Conservation (phyloP, 805 yeast genomes). For the Ogataea angusta region DNA sequence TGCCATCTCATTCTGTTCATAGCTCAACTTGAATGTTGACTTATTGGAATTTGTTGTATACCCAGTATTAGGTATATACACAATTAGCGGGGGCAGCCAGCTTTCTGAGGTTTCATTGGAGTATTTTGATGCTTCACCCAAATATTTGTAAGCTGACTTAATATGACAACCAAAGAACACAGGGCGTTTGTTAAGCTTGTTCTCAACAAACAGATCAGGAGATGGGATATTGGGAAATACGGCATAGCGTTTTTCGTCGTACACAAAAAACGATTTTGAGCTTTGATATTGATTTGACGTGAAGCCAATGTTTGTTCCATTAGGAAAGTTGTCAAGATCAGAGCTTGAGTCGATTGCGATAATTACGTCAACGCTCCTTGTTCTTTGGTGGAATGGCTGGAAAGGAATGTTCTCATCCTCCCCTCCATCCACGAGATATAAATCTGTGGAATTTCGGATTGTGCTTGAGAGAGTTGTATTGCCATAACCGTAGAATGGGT, state of each 20-base stretch:
- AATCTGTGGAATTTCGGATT: constrained; percentile 23
- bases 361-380: constrained; percentile 38
- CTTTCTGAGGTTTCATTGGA: constrained; percentile 5
- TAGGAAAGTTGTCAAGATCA: constrained; percentile 53
- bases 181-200: constrained; percentile 29
- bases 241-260: constrained; percentile 12
- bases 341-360: constrained; percentile 47
- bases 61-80: constrained; percentile 47
- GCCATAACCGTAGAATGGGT: constrained; percentile 48
- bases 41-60: constrained; percentile 46
- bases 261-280: constrained; percentile 8
- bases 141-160: constrained; percentile 27
- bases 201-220: constrained; percentile 23
- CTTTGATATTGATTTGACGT: constrained; percentile 33
- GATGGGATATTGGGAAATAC: constrained; percentile 39
- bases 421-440: constrained; percentile 41
- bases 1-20: constrained; percentile 40
- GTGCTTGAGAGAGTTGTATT: constrained; percentile 5
- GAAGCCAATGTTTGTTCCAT: constrained; percentile 49
- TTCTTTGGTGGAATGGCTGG: constrained; percentile 38
- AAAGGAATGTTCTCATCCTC: constrained; percentile 49
- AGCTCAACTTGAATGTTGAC: constrained; percentile 57
- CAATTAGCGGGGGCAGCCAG: constrained; percentile 49
- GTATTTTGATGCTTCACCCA: constrained; percentile 8
- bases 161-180: constrained; percentile 44